phyloP scores from a whole-genome alignment of 768 basidiomycete species.

The Mycena albidolilacea region DNA sequence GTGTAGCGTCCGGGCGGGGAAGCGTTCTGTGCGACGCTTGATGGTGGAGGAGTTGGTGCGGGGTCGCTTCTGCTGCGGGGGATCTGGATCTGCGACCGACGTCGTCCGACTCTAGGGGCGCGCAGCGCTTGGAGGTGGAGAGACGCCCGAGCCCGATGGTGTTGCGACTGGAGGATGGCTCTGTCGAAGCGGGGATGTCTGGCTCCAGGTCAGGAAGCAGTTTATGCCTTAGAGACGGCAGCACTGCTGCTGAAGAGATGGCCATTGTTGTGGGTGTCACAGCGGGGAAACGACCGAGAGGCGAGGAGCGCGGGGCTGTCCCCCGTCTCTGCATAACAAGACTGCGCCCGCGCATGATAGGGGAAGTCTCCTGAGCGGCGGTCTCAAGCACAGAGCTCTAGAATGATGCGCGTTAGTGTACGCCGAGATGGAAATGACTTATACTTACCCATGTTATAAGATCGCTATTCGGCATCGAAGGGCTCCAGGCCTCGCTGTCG shows the following conservation, averaged over 20 bases:
- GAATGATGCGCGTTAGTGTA: not conserved
- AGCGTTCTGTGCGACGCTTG: slow-evolving; percentile 16
- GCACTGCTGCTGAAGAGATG: too few species aligned
- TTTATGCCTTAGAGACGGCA: too few species aligned
- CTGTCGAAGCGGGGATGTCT: too few species aligned
- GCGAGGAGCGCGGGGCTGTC: not conserved
- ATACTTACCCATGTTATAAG: slow-evolving; percentile 12
- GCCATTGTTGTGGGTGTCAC: not conserved
- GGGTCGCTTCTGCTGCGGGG: not conserved
- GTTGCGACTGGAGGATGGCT: too few species aligned
- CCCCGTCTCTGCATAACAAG: not conserved
- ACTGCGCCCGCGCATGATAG: not conserved
- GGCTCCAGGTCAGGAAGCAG: too few species aligned
- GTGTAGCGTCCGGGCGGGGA: not conserved
- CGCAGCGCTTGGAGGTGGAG: slow-evolving; percentile 12
- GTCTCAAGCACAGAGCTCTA: slow-evolving; percentile 5
- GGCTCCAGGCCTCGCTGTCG: not conserved
- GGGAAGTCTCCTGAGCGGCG: slow-evolving; percentile 13
- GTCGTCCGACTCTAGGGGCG: slow-evolving; percentile 6
- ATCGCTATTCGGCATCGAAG: slow-evolving; percentile 24
- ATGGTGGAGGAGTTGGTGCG: slow-evolving; percentile 27
- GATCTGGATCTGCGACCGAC: not conserved
- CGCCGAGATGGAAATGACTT: not conserved
- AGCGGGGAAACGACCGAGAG: not conserved
- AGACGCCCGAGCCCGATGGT: slow-evolving; percentile 30